Conservation (phyloP, 148 eudicot species). For the Rhododendron mucronatum region DNA sequence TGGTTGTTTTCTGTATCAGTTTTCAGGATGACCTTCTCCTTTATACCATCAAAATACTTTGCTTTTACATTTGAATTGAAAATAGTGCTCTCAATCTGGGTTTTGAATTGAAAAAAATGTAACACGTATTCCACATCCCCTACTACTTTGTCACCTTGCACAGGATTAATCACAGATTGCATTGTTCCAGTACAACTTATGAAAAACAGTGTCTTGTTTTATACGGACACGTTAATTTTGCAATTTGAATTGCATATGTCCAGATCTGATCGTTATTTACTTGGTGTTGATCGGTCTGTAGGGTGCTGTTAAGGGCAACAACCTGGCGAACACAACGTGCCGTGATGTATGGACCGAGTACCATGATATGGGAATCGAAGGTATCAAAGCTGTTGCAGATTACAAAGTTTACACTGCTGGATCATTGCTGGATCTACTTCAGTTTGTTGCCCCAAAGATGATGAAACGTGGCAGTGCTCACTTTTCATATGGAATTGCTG, state of each 20-base stretch:
- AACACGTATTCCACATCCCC: not conserved
- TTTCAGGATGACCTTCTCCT: not conserved
- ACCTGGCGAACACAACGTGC: constrained; percentile 64
- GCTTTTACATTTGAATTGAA: not conserved
- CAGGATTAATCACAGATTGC: not conserved
- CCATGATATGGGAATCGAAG: constrained; percentile 73
- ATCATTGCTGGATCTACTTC: constrained; percentile 60
- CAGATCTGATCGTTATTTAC: not conserved
- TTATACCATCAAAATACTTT: not conserved
- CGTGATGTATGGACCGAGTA: constrained; percentile 87
- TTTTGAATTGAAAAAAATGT: not conserved
- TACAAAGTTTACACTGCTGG: constrained; percentile 72
- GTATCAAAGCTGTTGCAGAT: constrained; percentile 69
- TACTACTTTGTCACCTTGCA: constrained; percentile 1
- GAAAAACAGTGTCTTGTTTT: not conserved
- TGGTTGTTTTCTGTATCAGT: not conserved
- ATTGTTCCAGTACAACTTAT: not conserved
- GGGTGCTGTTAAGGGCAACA: constrained; percentile 82
- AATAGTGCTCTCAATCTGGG: not conserved
- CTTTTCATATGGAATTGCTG: constrained; percentile 89
- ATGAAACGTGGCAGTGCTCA: constrained; percentile 86
- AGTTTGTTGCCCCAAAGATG: constrained; percentile 85
- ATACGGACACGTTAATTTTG: not conserved
- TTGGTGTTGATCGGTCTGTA: constrained; percentile 17
- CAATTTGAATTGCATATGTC: not conserved